Base-by-base conservation (phyloP, 2,329 filamentous ascomycete species). In the Colletotrichum costaricense region DNA sequence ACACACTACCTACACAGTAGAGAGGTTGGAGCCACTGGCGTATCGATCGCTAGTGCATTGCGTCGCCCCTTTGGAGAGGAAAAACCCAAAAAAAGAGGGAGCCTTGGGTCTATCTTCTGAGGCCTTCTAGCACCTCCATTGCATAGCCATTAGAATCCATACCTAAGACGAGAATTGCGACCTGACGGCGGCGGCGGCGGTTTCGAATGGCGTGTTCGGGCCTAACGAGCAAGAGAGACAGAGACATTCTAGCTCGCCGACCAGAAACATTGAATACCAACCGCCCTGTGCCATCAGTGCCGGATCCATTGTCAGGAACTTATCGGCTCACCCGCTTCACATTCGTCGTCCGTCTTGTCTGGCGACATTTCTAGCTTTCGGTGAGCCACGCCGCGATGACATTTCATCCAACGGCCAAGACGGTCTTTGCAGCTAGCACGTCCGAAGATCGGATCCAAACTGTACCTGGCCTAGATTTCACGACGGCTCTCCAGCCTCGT, bases 351-450 rank as follows among this genome's bases (percentile, higher is more conserved):
- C 33, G 33, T 42, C 67, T 65, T 30, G 60, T 70, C 55, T 22
- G 38, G 38, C 28, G 22, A 28, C 26, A 28, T 12, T 26, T 26
- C 30, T 52, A 35, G 28, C 65, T n/a, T 14, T 38, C 16, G 28
- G 24, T 22, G 22, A 65, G 54, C 67, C 28, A 63, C 64, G 64
- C 57, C 57, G 52, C 22, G 16, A 52, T 63, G 69, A 54, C 57
- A 63, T 42, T 68, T 58, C 49, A 68, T 52, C 57, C 64, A 63
- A 63, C 64, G 69, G 64, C 38, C 49, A 16, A 63, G 35, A 42
- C 49, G 33, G 58, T 52, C 57, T 68, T 58, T 68, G 52, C 54
- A 49, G 26, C 52, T 57, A 62, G 49, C 60, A 62, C 28, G 28
- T 28, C 30, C 14, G 35, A 58, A 35, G 35, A n/a, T 38, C 52